Evolutionary conservation across 805 yeast genomes (phyloP), one percentile per base, ranked within the genome.

Genomic region (Kregervanrija fluxuum): DNA sequence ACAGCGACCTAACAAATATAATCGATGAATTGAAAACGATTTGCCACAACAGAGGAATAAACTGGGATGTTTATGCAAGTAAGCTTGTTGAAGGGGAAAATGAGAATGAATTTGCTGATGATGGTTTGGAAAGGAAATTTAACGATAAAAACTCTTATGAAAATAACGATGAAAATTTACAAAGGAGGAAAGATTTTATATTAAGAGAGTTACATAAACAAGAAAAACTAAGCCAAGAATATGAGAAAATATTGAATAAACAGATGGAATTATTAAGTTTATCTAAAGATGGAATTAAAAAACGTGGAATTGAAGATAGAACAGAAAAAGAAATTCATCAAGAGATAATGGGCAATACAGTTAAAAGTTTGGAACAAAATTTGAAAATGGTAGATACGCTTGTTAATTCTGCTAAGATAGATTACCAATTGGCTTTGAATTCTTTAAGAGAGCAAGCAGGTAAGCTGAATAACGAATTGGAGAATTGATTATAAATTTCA

Each of bases 131-230:
- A 22, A 4, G 28, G 8, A 22, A 22, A 22, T 22, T 22, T 22
- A 22, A 22, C 6, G 28, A 22, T 22, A 22, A 22, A 22, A 22
- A 22, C 28, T 22, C 28, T 22, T 22, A 22, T n/a, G 16, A 4
- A 28, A 31, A n/a, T 32, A 22, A 17, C 14, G 30, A 22, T 11
- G 16, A 37, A n/a, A 32, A 32, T 32, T n/a, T 12, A 12, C 13
- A 6, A 10, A 32, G 12, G 6, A 32, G 57, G 44, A 61, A 61
- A 41, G 42, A 57, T 6, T 51, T 53, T 12, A 40, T 64, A 16
- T 33, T 61, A 14, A 44, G 63, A 31, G 59, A 58, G 34, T 50
- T 66, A 5, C 67, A 68, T 33, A 54, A 66, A 41, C 63, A 66
- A 44, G 68, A 65, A 34, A 62, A 48, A 41, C 11, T 62, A 3